Percentiles rank a stretch among this genome's conserved stretches.
phyloP scores from a whole-genome alignment of 495 filamentous ascomycete species.

The Evernia prunastri region DNA sequence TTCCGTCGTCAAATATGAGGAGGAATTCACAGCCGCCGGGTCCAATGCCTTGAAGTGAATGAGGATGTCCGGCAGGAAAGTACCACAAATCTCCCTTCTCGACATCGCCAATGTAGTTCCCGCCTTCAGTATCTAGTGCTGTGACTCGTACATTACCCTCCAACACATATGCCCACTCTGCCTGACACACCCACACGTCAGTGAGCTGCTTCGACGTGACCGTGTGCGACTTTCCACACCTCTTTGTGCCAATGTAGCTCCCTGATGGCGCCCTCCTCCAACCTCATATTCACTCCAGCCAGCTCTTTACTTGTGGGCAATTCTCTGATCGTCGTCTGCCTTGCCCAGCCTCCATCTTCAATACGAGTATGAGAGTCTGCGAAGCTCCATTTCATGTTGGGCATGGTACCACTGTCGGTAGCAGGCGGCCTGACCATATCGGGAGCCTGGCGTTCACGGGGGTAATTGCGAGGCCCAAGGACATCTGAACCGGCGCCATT shows the following conservation, averaged over 20 bases:
- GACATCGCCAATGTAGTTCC: slow-evolving; percentile 60
- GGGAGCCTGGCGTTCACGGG: background rate
- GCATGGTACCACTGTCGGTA: background rate
- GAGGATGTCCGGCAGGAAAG: slow-evolving; percentile 61
- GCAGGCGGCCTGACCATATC: background rate
- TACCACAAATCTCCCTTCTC: slow-evolving; percentile 65
- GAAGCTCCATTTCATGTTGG: background rate
- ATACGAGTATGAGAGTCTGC: slow-evolving; percentile 13
- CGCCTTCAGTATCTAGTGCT: slow-evolving; percentile 56
- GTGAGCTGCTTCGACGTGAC: too few species aligned
- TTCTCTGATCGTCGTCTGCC: slow-evolving; percentile 58
- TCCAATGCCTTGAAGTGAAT: slow-evolving; percentile 60
- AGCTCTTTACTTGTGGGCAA: slow-evolving; percentile 60
- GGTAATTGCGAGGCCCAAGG: background rate
- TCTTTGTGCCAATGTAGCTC: slow-evolving; percentile 72
- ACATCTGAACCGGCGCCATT: background rate
- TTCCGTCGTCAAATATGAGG: slow-evolving; percentile 61
- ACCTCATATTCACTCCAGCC: slow-evolving; percentile 74
- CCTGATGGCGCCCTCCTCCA: slow-evolving; percentile 58
- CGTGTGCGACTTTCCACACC: slow-evolving; percentile 7
- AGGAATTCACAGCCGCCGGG: slow-evolving; percentile 58
- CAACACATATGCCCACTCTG: slow-evolving; percentile 59
- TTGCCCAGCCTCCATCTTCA: slow-evolving; percentile 57
- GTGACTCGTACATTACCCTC: slow-evolving; percentile 56
- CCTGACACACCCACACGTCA: background rate